phyloP scores from a whole-genome alignment of 768 basidiomycete species.

The Imleria badia region DNA sequence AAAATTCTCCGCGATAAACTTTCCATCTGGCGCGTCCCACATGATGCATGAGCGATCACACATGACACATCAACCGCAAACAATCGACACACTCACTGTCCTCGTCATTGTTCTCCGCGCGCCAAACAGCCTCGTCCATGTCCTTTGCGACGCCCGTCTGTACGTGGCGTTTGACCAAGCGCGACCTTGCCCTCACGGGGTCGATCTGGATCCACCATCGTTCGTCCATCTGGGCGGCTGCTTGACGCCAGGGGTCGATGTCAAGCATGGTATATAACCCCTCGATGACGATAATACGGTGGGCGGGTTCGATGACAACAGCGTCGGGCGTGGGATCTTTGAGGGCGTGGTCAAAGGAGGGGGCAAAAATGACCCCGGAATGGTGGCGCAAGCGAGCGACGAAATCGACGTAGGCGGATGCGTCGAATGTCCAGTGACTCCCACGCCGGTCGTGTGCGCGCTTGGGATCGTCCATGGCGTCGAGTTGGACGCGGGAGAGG shows the following conservation, averaged over 20 bases:
- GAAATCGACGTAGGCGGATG: conserved; percentile 66
- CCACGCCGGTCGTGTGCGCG: conserved; percentile 81
- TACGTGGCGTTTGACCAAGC: conserved; percentile 76
- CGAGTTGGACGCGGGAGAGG: conserved; percentile 74
- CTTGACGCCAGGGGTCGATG: conserved; percentile 70
- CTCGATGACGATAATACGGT: conserved; percentile 84
- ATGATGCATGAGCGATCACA: too few relatives aligned
- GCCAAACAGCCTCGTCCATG: conserved; percentile 60
- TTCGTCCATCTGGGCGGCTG: conserved; percentile 67
- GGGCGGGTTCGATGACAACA: conserved; percentile 53
- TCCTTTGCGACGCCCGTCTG: conserved; percentile 70
- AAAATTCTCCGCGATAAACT: conserved; percentile 39
- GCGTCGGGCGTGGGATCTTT: conserved; percentile 79
- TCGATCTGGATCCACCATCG: conserved; percentile 73
- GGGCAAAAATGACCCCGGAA: conserved; percentile 52
- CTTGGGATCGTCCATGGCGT: conserved; percentile 69
- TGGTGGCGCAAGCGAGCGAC: conserved; percentile 49
- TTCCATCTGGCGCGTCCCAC: conserved; percentile 38
- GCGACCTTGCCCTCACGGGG: conserved; percentile 48
- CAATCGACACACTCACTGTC: conserved; percentile 56
- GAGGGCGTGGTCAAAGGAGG: conserved; percentile 82
- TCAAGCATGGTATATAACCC: conserved; percentile 84
- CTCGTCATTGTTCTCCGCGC: conserved; percentile 75
- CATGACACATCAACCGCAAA: too few relatives aligned
- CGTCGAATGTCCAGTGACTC: conserved; percentile 91